Base-by-base conservation (phyloP, 768 basidiomycete species). In the Rhizopogon salebrosus region DNA sequence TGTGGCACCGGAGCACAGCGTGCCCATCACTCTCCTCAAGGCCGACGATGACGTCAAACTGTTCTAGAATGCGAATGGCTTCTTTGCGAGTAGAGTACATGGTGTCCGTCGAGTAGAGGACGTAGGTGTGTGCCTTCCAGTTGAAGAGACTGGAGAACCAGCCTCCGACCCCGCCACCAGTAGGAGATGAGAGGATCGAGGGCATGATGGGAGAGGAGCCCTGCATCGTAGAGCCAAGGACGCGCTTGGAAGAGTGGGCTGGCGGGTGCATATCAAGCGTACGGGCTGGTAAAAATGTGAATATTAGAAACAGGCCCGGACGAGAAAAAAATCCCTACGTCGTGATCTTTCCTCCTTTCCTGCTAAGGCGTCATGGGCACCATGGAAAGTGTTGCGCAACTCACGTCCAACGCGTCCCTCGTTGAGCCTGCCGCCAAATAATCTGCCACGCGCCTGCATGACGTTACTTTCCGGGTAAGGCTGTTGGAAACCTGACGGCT, bases 91-190 rank as follows among this genome's bases (percentile, higher is more conserved):
- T 94, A 34, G 77, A 75, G 14, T 69, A 68, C 39, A 83, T 60
- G 53, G 80, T 78, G 52, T 81, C 75, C 14, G 69, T 58, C 4
- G 87, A 89, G 64, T 84, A 86, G 26, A 83, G 67, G 54, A 70
- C 66, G 62, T 70, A 75, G 22, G 75, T 70, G 50, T 82, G 80
- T 29, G 78, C 75, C 64, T 89, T 93, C 89, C 92, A 97, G 68
- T 85, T 89, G 76, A 98, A 98, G 27, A 98, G 74, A 59, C 89
- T 95, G 20, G 92, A 90, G 70, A 98, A 95, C 95, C 95, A 97
- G 31, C 87, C 89, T 64, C 87, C 89, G 70, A 91, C 84, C 67
- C 91, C 89, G 53, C 85, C 85, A 13, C 88, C 85, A n/a, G n/a
- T n/a, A 9, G 82, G 84, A n/a, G 87, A 87, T 14, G 87, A 83